Evolutionary conservation across 2,329 filamentous ascomycete species (phyloP), one percentile per base, ranked within the genome.

Genomic region (Delphinella strobiligena): DNA sequence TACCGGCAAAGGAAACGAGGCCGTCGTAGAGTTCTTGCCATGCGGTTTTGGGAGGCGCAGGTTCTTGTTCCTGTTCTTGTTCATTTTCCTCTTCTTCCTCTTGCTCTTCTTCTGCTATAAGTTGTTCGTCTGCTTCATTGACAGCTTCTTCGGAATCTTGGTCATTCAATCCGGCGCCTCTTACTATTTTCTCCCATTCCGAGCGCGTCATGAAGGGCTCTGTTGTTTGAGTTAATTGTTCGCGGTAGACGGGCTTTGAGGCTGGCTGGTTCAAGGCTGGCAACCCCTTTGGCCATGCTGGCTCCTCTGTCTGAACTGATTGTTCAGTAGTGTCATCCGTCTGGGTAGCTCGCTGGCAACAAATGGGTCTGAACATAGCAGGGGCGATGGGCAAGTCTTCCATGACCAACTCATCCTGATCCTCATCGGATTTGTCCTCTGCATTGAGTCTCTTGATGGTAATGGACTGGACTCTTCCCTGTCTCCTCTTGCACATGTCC

Each of bases 21-120:
- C 53, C 50, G 16, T 51, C 48, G 51, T 56, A 60, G 5, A 60
- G 49, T 41, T 60, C 56, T 36, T 50, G 49, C 52, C 55, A 56
- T 4, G 56, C 54, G n/a, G 49, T 53, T 40, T 49, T 55, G 9
- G 42, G 38, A 17, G 40, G 44, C 14, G n/a, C n/a, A n/a, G n/a
- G n/a, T n/a, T n/a, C n/a, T n/a, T n/a, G n/a, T n/a, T n/a, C n/a
- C n/a, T n/a, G n/a, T n/a, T 41, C 42, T 36, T 37, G 29, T 22
- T 14, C 22, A 27, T 27, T 12, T 7, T 29, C n/a, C 14, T 36
- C 34, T 27, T 36, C 15, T 14, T 36, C 16, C 15, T 38, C 36
- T 15, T 30, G 19, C 5, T 38, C 19, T 40, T 38, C 5, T 42
- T 45, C 12, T 42, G 36, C 2, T 42, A 29, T 18, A 34, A 19